Conservation (phyloP, 768 basidiomycete genomes). For the Hemileccinum rubropunctum region DNA sequence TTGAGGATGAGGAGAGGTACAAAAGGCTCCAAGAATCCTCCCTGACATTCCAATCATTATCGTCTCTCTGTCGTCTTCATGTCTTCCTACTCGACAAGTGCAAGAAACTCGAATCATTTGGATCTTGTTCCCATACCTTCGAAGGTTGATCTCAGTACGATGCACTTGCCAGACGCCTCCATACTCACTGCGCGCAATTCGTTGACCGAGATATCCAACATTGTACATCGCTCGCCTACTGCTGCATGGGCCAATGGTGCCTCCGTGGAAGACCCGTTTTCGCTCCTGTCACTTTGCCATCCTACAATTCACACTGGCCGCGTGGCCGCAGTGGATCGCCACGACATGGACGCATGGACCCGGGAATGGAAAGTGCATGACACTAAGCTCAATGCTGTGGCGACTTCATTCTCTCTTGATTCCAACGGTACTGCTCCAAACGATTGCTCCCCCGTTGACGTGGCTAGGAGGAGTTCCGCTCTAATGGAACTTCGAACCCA, state of each 20-base stretch:
- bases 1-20: conserved; percentile 8
- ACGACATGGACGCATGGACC: conserved; percentile 28
- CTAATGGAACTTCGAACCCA: conserved; percentile 6
- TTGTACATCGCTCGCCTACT: not conserved
- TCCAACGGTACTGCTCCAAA: conserved; percentile 1
- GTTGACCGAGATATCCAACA: conserved; percentile 10
- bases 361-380: conserved; percentile 7
- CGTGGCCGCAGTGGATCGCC: conserved; percentile 21
- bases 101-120: not conserved
- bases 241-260: not conserved
- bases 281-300: conserved; percentile 8
- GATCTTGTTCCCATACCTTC: not conserved
- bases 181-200: conserved; percentile 3
- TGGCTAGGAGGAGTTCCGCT: not conserved
- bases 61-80: conserved; percentile 2
- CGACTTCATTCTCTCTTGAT: conserved; percentile 9
- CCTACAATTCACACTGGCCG: conserved; percentile 11
- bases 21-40: conserved; percentile 13
- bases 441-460: not conserved
- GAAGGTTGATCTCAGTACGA: conserved; percentile 6
- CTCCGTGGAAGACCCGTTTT: conserved; percentile 1
- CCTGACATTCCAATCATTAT: not conserved
- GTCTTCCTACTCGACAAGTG: conserved; percentile 4
- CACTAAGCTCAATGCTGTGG: conserved; percentile 8
- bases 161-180: conserved; percentile 9